Conservation (phyloP, 2,329 filamentous ascomycete species). For the Falciphora oryzae region DNA sequence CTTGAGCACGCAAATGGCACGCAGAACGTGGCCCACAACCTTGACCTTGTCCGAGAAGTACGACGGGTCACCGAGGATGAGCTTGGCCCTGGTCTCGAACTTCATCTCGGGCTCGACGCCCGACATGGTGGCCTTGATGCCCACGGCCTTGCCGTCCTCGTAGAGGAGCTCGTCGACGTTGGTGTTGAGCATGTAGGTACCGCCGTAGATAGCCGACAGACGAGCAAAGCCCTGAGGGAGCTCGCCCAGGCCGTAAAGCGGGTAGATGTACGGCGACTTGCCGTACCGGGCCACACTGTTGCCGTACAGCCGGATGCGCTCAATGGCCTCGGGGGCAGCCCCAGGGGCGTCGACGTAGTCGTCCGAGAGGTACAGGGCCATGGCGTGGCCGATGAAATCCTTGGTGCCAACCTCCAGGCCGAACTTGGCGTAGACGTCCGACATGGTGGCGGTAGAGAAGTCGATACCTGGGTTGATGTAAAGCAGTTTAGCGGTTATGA, state of each 20-base stretch:
- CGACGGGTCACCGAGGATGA: slow-evolving; percentile 91
- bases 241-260: slow-evolving; percentile 93
- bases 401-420: slow-evolving; percentile 82
- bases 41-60: slow-evolving; percentile 92
- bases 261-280: slow-evolving; percentile 99
- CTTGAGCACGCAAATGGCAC: slow-evolving; percentile 96
- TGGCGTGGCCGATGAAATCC: slow-evolving; percentile 96
- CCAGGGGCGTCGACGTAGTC: slow-evolving; percentile 73
- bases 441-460: slow-evolving; percentile 77
- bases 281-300: slow-evolving; percentile 97
- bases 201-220: slow-evolving; percentile 95
- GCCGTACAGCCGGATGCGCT: slow-evolving; percentile 91
- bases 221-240: slow-evolving; percentile 96
- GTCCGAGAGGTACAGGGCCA: slow-evolving; percentile 92
- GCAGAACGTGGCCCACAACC: slow-evolving; percentile 83
- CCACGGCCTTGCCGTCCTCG: slow-evolving; percentile 77
- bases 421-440: slow-evolving; percentile 98
- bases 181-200: slow-evolving; percentile 99
- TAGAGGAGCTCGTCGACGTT: slow-evolving; percentile 85
- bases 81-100: slow-evolving; percentile 93
- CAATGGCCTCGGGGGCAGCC: slow-evolving; percentile 74
- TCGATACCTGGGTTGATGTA: slow-evolving; percentile 60
- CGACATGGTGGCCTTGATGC: slow-evolving; percentile 97
- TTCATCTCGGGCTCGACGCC: slow-evolving; percentile 80
- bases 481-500: neutral